Evolutionary conservation across 2,329 filamentous ascomycete genomes (phyloP).

Genomic region (Fusarium coffeatum): DNA sequence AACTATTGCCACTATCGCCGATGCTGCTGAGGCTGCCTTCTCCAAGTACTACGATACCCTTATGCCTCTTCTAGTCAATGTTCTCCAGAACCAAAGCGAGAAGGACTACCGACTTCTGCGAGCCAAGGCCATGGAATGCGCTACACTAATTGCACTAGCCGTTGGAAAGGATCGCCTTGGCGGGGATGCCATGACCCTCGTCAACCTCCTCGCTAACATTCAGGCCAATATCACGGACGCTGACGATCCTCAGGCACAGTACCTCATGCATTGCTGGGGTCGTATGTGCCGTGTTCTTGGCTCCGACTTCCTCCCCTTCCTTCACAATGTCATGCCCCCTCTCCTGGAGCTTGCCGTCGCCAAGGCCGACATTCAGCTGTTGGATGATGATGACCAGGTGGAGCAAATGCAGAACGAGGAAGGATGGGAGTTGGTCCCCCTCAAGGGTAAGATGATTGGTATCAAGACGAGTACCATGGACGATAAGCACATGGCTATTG

Average conservation of each 20-base stretch:
- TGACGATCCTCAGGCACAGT: conserved; percentile 96
- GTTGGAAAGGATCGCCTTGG: conserved; percentile 95
- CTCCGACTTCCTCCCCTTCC: conserved; percentile 89
- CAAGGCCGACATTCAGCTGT: conserved; percentile 95
- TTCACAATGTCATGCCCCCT: conserved; percentile 93
- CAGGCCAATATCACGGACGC: conserved; percentile 88
- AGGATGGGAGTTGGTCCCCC: conserved; percentile 95
- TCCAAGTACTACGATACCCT: conserved; percentile 94
- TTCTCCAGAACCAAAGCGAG: conserved; percentile 88
- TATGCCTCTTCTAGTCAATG: conserved; percentile 93
- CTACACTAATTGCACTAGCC: conserved; percentile 92
- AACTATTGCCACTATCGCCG: conserved; percentile 98
- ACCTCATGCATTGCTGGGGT: conserved; percentile 98
- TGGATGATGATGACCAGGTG: conserved; percentile 95
- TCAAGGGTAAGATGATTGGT: conserved; percentile 98
- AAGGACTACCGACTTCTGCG: conserved; percentile 92
- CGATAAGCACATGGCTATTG: conserved; percentile 99
- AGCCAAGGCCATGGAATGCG: conserved; percentile 99
- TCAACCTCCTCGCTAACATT: conserved; percentile 87
- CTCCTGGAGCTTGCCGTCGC: conserved; percentile 90
- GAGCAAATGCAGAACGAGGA: conserved; percentile 94
- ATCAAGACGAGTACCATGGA: conserved; percentile 97
- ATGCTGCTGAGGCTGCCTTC: conserved; percentile 95
- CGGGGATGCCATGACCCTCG: conserved; percentile 85
- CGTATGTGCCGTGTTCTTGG: conserved; percentile 97